These are phyloP conservation scores for Pezicula rhizophila DNA, from an alignment of 2,329 filamentous ascomycete species.

Conservation along the genomic window DNA sequence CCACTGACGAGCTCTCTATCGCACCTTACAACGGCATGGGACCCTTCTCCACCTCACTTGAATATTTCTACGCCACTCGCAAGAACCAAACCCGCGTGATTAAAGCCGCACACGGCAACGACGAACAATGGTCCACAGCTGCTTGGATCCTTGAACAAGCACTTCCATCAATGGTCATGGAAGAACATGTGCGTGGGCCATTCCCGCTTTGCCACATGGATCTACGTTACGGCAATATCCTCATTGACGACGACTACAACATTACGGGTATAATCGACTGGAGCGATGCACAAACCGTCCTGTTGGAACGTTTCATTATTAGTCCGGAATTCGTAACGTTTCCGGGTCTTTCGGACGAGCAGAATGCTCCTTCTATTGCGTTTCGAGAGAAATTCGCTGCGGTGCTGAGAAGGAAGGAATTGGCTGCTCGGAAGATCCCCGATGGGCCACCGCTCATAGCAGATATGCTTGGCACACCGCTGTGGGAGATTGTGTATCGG, in stretches of 20 bases:
- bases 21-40: background rate
- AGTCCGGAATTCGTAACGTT: slow-evolving; percentile 29
- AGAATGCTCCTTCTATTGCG: slow-evolving; percentile 16
- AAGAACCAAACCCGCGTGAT: background rate
- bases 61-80: background rate
- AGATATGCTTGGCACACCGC: slow-evolving; percentile 2
- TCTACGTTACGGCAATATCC: slow-evolving; percentile 33
- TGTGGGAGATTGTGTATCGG: slow-evolving; percentile 2
- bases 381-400: slow-evolving; percentile 1
- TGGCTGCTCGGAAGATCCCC: slow-evolving; percentile 2
- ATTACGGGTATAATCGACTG: slow-evolving; percentile 31
- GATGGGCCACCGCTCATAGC: background rate
- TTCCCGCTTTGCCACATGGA: slow-evolving; percentile 31
- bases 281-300: slow-evolving; percentile 27
- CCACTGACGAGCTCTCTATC: background rate
- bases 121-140: background rate
- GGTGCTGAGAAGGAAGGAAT: background rate
- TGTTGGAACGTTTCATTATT: slow-evolving; percentile 30
- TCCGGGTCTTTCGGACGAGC: slow-evolving; percentile 22
- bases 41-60: background rate
- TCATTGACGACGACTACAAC: slow-evolving; percentile 36
- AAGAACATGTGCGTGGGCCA: slow-evolving; percentile 18
- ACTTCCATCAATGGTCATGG: background rate
- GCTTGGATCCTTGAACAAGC: background rate
- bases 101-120: background rate